Percentiles rank a stretch among this genome's conserved stretches.
These are phyloP conservation scores for Plasmopara muralis DNA, from an alignment of 352 stramenopile genomes.

Conservation along the genomic window DNA sequence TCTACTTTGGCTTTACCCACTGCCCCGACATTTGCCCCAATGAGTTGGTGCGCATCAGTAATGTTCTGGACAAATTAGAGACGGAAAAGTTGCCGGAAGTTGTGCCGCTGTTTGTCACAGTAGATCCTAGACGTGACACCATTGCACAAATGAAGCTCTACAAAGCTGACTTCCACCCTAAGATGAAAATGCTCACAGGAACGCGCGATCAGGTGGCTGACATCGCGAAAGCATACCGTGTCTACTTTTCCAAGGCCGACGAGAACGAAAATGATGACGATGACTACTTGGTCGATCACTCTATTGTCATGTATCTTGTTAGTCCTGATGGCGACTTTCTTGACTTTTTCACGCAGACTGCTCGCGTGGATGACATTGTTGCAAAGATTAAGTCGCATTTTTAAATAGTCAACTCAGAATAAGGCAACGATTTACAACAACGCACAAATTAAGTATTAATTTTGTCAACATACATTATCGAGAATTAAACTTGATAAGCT, in stretches of 20 bases:
- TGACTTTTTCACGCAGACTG: constrained; percentile 99
- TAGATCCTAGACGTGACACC: constrained; percentile 96
- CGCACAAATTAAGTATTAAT: too few relatives aligned
- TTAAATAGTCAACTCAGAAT: constrained; percentile 5
- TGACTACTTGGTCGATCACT: constrained; percentile 99
- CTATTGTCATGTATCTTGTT: constrained; percentile 99
- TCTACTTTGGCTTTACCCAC: constrained; percentile 99
- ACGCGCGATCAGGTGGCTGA: constrained; percentile 93
- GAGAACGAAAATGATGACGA: constrained; percentile 94
- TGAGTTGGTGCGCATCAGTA: constrained; percentile 97
- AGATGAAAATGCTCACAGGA: constrained; percentile 87
- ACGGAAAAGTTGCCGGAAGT: constrained; percentile 56
- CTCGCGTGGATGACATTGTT: constrained; percentile 91
- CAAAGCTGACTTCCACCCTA: constrained; percentile 87
- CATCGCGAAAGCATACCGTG: constrained; percentile 97
- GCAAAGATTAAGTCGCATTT: constrained; percentile 89
- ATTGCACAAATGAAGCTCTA: constrained; percentile 95
- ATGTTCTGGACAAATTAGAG: constrained; percentile 90
- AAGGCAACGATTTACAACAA: too few relatives aligned
- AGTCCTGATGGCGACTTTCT: constrained; percentile 94
- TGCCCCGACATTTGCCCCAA: constrained; percentile 99
- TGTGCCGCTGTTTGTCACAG: constrained; percentile 95
- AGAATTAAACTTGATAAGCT: too few relatives aligned
- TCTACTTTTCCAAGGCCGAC: constrained; percentile 97
- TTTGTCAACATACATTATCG: too few relatives aligned